Conservation (phyloP, 495 filamentous ascomycete genomes). For the Xanthoparmelia taractica region DNA sequence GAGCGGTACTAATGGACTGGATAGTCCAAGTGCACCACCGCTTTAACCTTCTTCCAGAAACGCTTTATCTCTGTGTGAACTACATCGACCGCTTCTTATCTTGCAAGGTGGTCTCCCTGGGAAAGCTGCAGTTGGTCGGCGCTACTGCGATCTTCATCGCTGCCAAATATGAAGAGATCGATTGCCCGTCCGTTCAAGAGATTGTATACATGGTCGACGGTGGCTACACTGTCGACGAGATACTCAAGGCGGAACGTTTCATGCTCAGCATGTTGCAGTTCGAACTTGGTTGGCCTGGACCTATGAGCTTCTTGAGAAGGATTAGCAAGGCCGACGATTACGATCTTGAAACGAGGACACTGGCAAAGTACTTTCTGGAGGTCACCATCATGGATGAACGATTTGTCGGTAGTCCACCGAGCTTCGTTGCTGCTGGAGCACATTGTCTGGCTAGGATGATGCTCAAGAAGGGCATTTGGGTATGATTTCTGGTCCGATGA, state of each 20-base stretch:
- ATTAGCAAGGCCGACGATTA: conserved; percentile 99
- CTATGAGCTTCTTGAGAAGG: conserved; percentile 93
- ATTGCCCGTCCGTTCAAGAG: conserved; percentile 86
- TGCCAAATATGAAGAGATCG: conserved; percentile 97
- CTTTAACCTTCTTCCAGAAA: conserved; percentile 87
- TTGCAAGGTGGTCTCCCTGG: conserved; percentile 85
- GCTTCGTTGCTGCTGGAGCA: conserved; percentile 83
- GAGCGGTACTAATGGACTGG: conserved; percentile 96
- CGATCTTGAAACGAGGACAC: conserved; percentile 86
- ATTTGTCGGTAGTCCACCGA: conserved; percentile 83
- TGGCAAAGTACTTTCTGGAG: conserved; percentile 97
- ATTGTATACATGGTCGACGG: conserved; percentile 98
- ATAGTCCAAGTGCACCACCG: conserved; percentile 90
- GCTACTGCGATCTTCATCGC: conserved; percentile 94
- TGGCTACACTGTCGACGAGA: conserved; percentile 81
- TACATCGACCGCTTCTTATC: conserved; percentile 96
- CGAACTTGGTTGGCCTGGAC: conserved; percentile 91
- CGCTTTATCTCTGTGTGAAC: conserved; percentile 86
- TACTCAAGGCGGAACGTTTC: conserved; percentile 94
- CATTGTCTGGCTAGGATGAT: conserved; percentile 89
- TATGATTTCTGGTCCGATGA: conserved; percentile 42
- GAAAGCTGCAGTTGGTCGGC: conserved; percentile 91
- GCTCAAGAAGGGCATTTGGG: conserved; percentile 85
- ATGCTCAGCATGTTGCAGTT: conserved; percentile 95
- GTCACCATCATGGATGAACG: conserved; percentile 97